Evolutionary conservation across 1,284 basidiomycete species (phyloP), one percentile per base, ranked within the genome.

Genomic region (Moesziomyces parantarcticus): DNA sequence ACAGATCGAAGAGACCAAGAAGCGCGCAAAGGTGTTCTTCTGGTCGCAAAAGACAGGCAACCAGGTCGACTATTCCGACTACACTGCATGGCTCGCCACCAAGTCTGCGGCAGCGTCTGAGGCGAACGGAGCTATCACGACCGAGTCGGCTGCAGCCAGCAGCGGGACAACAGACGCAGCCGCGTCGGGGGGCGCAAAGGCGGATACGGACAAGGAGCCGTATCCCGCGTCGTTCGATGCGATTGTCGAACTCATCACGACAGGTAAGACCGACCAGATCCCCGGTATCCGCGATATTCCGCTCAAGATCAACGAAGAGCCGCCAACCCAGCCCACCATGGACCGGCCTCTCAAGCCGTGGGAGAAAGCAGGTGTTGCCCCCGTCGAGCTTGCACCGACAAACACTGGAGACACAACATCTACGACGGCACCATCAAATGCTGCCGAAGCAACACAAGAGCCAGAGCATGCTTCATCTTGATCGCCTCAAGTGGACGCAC

Each of bases 241-340:
- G 2, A 80, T 83, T 22, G 81, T 80, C 7, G 82, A 83, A 54
- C 69, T 83, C 34, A 83, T 83, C 54, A 68, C 81, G 13, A 82
- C 76, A 0, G 82, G 82, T 11, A 75, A 75, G 36, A 77, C 78
- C 3, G 81, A 82, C 50, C 64, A 78, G 60, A 82, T 83, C 22
- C 73, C 80, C 0, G 80, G 80, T 6, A 78, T 83, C 18, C 50
- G 76, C 8, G 77, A 81, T 21, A 83, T 82, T 10, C 80, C 82
- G 1, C 69, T 83, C 48, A 68, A 79, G 68, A 82, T 82, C 68
- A 81, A 82, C 59, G 63, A 78, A 21, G 57, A 60, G 18, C 39
- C 47, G 20, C 80, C 80, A 0, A 79, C 77, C 40, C 54, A 64
- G 22, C 57, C 80, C 6, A 70, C 58, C 6, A 61, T 81, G 62